Percentiles rank a stretch among this genome's conserved stretches.
These are phyloP conservation scores for Aureobasidium subglaciale DNA, from an alignment of 2,329 filamentous ascomycete species.

Conservation along the genomic window DNA sequence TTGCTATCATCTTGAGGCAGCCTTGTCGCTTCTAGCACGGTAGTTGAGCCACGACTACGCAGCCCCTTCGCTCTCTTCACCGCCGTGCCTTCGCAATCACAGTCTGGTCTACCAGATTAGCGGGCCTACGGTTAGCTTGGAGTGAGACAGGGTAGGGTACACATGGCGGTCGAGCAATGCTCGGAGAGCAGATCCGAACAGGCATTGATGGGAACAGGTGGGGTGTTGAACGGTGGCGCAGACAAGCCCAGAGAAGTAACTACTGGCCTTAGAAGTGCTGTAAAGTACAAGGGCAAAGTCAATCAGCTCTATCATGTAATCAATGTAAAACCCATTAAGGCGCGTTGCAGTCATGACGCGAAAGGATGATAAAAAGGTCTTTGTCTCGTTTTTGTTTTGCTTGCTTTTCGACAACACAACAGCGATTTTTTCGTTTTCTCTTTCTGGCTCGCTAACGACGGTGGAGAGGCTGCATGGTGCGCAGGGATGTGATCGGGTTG, in stretches of 20 bases:
- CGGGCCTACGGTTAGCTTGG: too few relatives aligned
- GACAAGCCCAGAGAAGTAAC: background rate
- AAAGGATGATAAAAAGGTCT: background rate
- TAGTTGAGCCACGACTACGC: too few relatives aligned
- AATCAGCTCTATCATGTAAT: background rate
- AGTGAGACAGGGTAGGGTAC: too few relatives aligned
- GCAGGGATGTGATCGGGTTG: background rate
- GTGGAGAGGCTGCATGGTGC: background rate
- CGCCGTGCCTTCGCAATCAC: too few relatives aligned
- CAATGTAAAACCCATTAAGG: background rate
- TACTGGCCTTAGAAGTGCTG: background rate
- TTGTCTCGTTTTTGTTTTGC: slow-evolving; percentile 7
- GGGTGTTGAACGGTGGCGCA: background rate
- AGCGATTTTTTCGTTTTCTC: background rate
- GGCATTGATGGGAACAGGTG: slow-evolving; percentile 5
- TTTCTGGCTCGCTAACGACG: background rate
- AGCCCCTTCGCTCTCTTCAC: too few relatives aligned
- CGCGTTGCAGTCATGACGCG: background rate
- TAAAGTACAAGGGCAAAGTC: background rate
- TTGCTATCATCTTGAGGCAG: background rate
- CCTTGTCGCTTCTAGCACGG: too few relatives aligned
- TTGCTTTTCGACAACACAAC: slow-evolving; percentile 5
- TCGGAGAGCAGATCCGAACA: too few relatives aligned
- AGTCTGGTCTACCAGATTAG: too few relatives aligned
- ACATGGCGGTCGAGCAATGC: too few relatives aligned